Evolutionary conservation across 1,284 basidiomycete genomes (phyloP).

Genomic region (Paramarasmius palmivorus): DNA sequence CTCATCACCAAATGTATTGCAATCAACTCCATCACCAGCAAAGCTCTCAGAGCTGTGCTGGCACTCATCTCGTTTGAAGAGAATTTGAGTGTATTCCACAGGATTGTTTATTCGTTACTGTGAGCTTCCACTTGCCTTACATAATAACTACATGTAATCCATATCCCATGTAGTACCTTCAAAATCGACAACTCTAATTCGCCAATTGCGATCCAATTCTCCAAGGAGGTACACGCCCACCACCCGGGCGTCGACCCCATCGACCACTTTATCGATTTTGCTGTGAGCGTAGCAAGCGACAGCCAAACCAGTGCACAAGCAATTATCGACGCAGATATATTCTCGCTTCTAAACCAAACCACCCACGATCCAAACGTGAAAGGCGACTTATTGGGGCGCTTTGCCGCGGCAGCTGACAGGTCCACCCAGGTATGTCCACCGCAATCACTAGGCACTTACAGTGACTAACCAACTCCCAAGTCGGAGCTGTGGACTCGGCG

Average conservation of each 20-base stretch:
- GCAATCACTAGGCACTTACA: not conserved
- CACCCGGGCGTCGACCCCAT: conserved; percentile 12
- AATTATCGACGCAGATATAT: conserved; percentile 15
- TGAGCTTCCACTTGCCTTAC: not conserved
- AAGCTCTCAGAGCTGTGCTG: conserved; percentile 11
- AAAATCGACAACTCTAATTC: conserved; percentile 3
- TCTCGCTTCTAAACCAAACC: conserved; percentile 10
- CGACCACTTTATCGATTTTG: conserved; percentile 16
- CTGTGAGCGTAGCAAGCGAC: conserved; percentile 12
- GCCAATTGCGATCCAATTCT: conserved; percentile 11
- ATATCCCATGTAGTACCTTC: conserved; percentile 4
- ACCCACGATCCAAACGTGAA: not conserved
- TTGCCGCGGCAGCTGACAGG: not conserved
- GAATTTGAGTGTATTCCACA: conserved; percentile 17
- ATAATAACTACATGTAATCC: not conserved
- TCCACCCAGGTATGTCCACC: too few species aligned
- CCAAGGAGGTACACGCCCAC: conserved; percentile 5
- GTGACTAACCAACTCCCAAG: not conserved
- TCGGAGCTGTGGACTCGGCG: too few species aligned
- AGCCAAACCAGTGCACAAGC: conserved; percentile 14
- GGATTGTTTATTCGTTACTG: conserved; percentile 16
- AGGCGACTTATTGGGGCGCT: not conserved
- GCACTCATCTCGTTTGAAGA: conserved; percentile 10
- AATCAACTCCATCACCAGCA: conserved; percentile 8
- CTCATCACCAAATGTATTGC: conserved; percentile 15